Evolutionary conservation across 352 stramenopile genomes (phyloP), one percentile per base, ranked within the genome.

Genomic region (Blastocystis sp.): DNA sequence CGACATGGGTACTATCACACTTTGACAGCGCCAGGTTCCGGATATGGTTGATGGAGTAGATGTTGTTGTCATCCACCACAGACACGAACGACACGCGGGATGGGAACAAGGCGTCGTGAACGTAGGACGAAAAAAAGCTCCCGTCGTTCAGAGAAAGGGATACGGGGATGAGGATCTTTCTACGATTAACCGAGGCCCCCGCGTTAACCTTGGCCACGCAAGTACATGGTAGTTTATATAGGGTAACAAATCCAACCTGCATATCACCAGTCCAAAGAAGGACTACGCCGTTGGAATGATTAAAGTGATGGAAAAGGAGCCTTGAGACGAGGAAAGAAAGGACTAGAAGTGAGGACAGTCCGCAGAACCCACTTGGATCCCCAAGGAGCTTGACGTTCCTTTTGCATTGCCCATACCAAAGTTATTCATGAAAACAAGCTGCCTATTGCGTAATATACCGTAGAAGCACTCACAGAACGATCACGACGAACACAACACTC

Each of bases 201-300:
- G 0, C 3, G 21, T 24, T 48, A 57, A 76, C 66, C 40, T 48
- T n/a, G 38, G 24, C 66, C 66, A 76, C 48, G 48, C 10, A 3
- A 76, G 7, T 52, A 76, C 54, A 57, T 76, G 66, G 38, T 59
- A 76, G 52, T 76, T 76, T 3, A 76, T 45, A 57, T 76, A 76
- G 17, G 40, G 11, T 19, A 76, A n/a, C 6, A 48, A 21, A 14
- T 76, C 66, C n/a, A 76, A 17, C 54, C 66, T 76, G 9, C 9
- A 2, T 14, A 21, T 76, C 2, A 76, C 21, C n/a, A 14, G 21
- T 11, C 1, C 2, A 42, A 10, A 52, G 14, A 48, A 57, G 3
- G 52, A 24, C 3, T 28, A 76, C 66, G 66, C 24, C n/a, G 66
- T 59, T 57, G 38, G 66, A 76, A 76, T 76, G 2, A 76, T 28